These are phyloP conservation scores for Globisporangium iwayamae DNA, from an alignment of 352 stramenopile genomes.

Conservation along the genomic window DNA sequence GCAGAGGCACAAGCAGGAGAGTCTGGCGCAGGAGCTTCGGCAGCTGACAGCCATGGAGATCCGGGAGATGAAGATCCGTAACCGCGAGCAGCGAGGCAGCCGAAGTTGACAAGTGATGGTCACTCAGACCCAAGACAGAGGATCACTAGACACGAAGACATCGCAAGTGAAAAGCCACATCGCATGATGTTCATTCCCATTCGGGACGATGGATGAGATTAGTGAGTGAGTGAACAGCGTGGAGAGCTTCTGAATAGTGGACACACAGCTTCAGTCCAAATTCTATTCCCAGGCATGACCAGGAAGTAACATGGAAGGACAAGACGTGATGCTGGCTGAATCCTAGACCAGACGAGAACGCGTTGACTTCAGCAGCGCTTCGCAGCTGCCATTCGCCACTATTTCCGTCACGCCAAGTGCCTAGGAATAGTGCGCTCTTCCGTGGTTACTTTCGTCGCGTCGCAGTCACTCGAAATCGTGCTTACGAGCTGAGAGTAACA, in stretches of 20 bases:
- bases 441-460: background rate
- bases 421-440: background rate
- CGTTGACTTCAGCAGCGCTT: no score
- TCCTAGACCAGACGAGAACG: no score
- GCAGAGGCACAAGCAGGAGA: constrained; percentile 32
- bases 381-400: no score
- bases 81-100: constrained; percentile 10
- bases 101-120: background rate
- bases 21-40: constrained; percentile 30
- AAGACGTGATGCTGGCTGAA: background rate
- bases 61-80: constrained; percentile 27
- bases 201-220: background rate
- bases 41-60: constrained; percentile 35
- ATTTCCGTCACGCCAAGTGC: no score
- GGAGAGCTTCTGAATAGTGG: no score
- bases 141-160: background rate
- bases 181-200: background rate
- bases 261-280: background rate
- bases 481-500: background rate
- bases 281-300: background rate
- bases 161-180: background rate
- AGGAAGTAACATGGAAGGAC: background rate
- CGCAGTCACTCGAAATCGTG: background rate
- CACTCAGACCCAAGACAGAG: background rate
- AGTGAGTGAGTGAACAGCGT: no score